Conservation (phyloP, 2,329 filamentous ascomycete species). For the Phaeophleospora eucalypticola region DNA sequence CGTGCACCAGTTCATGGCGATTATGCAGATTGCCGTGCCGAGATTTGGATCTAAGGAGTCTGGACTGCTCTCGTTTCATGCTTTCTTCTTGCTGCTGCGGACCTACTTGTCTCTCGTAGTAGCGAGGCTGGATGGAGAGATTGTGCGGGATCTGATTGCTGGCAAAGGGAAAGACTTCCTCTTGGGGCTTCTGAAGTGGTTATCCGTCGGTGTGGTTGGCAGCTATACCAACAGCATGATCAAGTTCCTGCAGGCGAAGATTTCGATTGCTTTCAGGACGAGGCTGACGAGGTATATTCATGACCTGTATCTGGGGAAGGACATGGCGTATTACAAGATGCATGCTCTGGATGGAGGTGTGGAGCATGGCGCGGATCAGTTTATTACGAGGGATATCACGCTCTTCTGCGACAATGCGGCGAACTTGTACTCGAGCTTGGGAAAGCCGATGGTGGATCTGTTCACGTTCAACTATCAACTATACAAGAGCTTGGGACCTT, state of each 20-base stretch:
- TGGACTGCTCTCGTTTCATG: constrained; percentile 81
- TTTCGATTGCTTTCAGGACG: constrained; percentile 96
- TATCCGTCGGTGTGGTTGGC: constrained; percentile 84
- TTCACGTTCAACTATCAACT: constrained; percentile 98
- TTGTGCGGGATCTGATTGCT: constrained; percentile 92
- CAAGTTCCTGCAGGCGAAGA: constrained; percentile 95
- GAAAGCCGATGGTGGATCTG: constrained; percentile 96
- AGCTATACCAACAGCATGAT: constrained; percentile 99
- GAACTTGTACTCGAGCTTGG: constrained; percentile 88
- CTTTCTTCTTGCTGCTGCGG: constrained; percentile 80
- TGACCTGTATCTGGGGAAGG: constrained; percentile 90
- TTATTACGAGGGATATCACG: constrained; percentile 94
- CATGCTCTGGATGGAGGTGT: constrained; percentile 89
- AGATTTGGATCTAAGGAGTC: constrained; percentile 95
- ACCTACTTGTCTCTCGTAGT: constrained; percentile 94
- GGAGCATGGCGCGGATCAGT: constrained; percentile 88
- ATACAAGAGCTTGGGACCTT: constrained; percentile 81
- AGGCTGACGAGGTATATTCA: constrained; percentile 94
- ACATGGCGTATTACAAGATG: constrained; percentile 94
- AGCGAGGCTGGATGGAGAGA: constrained; percentile 88
- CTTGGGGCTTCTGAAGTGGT: constrained; percentile 91
- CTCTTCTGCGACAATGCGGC: constrained; percentile 91
- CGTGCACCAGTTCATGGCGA: constrained; percentile 89
- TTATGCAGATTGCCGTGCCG: constrained; percentile 97
- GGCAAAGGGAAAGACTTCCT: constrained; percentile 86